phyloP scores from a whole-genome alignment of 129 eudicot species.

The Chrysanthemum makinoi region DNA sequence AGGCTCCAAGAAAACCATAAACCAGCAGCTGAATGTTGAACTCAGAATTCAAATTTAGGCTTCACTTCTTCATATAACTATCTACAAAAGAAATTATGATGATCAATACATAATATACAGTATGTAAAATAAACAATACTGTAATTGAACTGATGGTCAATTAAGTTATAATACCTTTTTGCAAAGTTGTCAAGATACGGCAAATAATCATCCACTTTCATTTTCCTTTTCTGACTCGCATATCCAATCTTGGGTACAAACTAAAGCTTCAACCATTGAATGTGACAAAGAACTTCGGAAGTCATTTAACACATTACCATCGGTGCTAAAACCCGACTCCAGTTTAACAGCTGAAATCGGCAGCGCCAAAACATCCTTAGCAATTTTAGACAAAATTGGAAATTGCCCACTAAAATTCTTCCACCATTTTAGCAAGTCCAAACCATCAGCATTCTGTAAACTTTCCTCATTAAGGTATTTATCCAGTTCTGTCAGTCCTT shows the following conservation, averaged over 20 bases:
- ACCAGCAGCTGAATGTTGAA: too few species aligned
- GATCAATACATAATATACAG: too few species aligned
- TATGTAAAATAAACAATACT: too few species aligned
- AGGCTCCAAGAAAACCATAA: too few species aligned
- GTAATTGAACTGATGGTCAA: background rate
- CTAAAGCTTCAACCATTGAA: constrained; percentile 8
- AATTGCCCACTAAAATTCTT: background rate
- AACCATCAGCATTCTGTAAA: background rate
- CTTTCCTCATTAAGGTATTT: background rate
- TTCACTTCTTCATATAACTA: too few species aligned
- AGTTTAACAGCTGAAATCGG: background rate
- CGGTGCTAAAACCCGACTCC: background rate
- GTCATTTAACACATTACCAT: constrained; percentile 1
- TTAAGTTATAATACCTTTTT: constrained; percentile 6
- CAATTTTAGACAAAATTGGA: constrained; percentile 18
- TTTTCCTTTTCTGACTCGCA: background rate
- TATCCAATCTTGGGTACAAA: constrained; percentile 19
- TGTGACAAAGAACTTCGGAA: constrained; percentile 16
- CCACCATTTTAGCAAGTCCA: constrained; percentile 13
- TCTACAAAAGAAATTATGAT: too few species aligned
- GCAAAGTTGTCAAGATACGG: constrained; percentile 3
- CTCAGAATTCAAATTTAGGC: too few species aligned
- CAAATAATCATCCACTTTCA: background rate
- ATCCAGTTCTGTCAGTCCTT: background rate
- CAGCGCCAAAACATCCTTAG: constrained; percentile 17